Evolutionary conservation across 2,329 filamentous ascomycete species (phyloP), one percentile per base, ranked within the genome.

Genomic region (Venturia carpophila): DNA sequence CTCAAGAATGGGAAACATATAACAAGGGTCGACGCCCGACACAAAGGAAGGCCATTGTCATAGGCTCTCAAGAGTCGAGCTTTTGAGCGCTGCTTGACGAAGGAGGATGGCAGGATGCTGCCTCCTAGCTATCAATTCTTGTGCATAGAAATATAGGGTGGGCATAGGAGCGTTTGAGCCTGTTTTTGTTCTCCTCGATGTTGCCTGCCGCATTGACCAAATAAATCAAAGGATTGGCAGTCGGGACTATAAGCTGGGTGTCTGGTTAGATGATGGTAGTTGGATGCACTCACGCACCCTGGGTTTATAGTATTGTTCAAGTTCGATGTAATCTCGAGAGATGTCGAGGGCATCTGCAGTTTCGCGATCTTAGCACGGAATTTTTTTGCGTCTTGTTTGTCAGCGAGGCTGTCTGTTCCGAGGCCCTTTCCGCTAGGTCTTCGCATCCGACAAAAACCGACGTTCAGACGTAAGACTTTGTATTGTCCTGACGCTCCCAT

Each of bases 1-100:
- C 80, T 97, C 61, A 90, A 88, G 75, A 97, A 96, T 75, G 85
- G 89, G 55, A 80, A 83, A 63, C 94, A 99, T 56, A 63, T 64
- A 63, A 34, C 52, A 19, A 56, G 47, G 37, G 64, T 67, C 34
- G 66, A 66, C 30, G 62, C 56, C 27, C 52, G 66, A 60, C 34
- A 49, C 39, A 67, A 56, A 19, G 42, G 37, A 19, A 45, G n/a
- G 21, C 5, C 37, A 17, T 24, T 30, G 17, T 42, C 60, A 27
- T 61, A 58, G 52, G n/a, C n/a, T n/a, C 37, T 19, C 19, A 5
- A 6, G 13, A 24, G 7, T 4, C 21, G 52, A 37, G 30, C 52
- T 34, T 15, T n/a, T 37, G 27, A 58, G 17, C 30, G 52, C 30
- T 37, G 52, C 52, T 10, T 11, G 52, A 37, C 30, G 52, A 3